Conservation (phyloP, 1,284 basidiomycete species). For the Ustilago esculenta region DNA sequence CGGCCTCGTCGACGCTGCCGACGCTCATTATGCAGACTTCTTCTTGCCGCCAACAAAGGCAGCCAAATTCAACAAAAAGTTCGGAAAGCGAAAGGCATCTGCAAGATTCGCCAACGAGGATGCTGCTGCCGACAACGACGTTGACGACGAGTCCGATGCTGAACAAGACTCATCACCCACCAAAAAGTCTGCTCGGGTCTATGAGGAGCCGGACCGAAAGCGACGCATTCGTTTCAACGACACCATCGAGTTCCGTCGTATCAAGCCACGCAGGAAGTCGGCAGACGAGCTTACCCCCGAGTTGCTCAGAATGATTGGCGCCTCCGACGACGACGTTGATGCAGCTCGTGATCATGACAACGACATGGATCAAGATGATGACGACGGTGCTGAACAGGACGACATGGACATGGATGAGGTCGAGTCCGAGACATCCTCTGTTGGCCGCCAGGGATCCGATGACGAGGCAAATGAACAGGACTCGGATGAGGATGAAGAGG, state of each 20-base stretch:
- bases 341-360: conserved; percentile 27
- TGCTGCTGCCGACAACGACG: conserved; percentile 19
- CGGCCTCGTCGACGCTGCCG: conserved; percentile 42
- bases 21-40: conserved; percentile 71
- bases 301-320: conserved; percentile 34
- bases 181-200: conserved; percentile 59
- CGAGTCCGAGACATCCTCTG: conserved; percentile 36
- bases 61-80: conserved; percentile 47
- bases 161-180: conserved; percentile 11
- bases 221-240: conserved; percentile 77
- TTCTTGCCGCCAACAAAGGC: conserved; percentile 69
- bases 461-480: conserved; percentile 49
- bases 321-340: conserved; percentile 19
- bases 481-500: conserved; percentile 46
- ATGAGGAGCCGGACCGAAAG: conserved; percentile 45
- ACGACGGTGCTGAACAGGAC: conserved; percentile 29
- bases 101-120: conserved; percentile 36
- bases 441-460: conserved; percentile 38
- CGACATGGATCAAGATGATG: conserved; percentile 22
- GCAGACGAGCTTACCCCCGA: conserved; percentile 41
- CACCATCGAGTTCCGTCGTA: conserved; percentile 79
- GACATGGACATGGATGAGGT: conserved; percentile 52
- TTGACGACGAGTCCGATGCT: conserved; percentile 13
- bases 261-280: conserved; percentile 51
- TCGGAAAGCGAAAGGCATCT: conserved; percentile 39